These are phyloP conservation scores for Heimioporus sp. DNA, from an alignment of 768 basidiomycete species.

Conservation along the genomic window DNA sequence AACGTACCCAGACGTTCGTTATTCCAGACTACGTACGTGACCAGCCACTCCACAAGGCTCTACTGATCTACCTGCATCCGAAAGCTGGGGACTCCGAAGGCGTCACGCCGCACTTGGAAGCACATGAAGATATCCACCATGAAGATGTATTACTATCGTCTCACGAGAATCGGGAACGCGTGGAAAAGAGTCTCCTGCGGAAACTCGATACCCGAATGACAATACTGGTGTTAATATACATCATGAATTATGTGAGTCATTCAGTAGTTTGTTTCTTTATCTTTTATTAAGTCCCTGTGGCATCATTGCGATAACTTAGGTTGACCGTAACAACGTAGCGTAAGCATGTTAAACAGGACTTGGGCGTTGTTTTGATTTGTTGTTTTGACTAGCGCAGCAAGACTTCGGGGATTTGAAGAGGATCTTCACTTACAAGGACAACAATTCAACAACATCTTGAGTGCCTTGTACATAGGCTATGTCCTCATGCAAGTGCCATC, in stretches of 20 bases:
- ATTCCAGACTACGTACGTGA: conserved; percentile 16
- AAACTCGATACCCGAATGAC: conserved; percentile 36
- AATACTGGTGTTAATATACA: conserved; percentile 34
- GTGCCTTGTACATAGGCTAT: conserved; percentile 69
- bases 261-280: conserved; percentile 1
- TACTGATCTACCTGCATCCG: neutral
- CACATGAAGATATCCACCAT: neutral
- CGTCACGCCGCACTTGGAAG: neutral
- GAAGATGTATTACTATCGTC: neutral
- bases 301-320: conserved; percentile 30
- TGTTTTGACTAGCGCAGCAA: conserved; percentile 52
- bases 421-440: conserved; percentile 61
- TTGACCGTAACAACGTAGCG: conserved; percentile 74
- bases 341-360: conserved; percentile 27
- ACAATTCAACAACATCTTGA: conserved; percentile 66
- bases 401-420: conserved; percentile 67
- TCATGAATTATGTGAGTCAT: conserved; percentile 32
- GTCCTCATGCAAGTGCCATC: conserved; percentile 80
- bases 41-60: neutral
- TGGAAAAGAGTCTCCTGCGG: conserved; percentile 43
- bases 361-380: neutral
- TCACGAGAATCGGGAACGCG: conserved; percentile 5
- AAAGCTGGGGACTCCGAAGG: conserved; percentile 8
- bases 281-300: neutral
- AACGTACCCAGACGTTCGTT: conserved; percentile 4